Evolutionary conservation across 129 eudicot genomes (phyloP).

Genomic region (Lonicera japonica): DNA sequence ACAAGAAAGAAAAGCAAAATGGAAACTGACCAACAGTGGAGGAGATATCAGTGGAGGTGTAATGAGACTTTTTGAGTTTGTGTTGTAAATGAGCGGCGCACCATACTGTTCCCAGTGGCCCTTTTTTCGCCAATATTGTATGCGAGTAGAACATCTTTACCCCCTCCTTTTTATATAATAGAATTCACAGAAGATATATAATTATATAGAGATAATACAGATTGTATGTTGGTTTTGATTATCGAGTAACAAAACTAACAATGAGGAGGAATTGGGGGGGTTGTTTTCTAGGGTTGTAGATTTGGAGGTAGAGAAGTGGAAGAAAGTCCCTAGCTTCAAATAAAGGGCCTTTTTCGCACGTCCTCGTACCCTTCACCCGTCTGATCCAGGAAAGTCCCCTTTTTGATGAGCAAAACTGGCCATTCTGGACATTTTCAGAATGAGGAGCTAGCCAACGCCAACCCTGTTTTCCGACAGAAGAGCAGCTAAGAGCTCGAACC

Average conservation of each 20-base stretch:
- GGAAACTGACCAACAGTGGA: constrained; percentile 69
- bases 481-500: too few species aligned
- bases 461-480: too few species aligned
- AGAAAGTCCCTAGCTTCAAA: neutral
- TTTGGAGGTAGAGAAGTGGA: constrained; percentile 7
- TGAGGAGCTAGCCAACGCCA: neutral
- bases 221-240: neutral
- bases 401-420: too few species aligned
- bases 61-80: constrained; percentile 71
- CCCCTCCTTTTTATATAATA: neutral
- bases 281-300: constrained; percentile 15
- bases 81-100: constrained; percentile 87
- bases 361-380: too few species aligned
- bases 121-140: constrained; percentile 76
- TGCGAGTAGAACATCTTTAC: constrained; percentile 80
- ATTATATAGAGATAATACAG: neutral
- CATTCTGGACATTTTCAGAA: too few species aligned
- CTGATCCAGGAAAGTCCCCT: too few species aligned
- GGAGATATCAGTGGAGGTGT: constrained; percentile 58
- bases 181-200: neutral
- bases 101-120: constrained; percentile 92
- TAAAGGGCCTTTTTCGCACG: too few species aligned
- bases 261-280: neutral
- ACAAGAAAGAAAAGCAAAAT: neutral
- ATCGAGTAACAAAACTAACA: too few species aligned